A percentile compares a stretch with the other conserved stretches of the same genome.
Evolutionary conservation across 2,329 filamentous ascomycete genomes (phyloP).

Genomic region (Didymella sp.): DNA sequence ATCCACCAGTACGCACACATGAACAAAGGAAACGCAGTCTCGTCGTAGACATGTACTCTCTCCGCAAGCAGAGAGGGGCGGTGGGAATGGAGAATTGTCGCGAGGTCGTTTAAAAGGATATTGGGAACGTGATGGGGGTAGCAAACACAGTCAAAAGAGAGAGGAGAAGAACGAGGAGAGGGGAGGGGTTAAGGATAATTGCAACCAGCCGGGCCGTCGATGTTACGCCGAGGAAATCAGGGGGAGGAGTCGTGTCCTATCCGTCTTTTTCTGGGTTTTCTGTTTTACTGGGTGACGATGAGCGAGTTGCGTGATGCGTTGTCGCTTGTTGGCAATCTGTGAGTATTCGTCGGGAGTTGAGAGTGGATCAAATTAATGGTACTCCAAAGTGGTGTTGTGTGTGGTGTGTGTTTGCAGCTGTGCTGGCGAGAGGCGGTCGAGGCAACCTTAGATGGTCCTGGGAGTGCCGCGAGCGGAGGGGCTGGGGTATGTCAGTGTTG

Average conservation of each 20-base stretch:
- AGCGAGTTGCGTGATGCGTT: constrained; percentile 30
- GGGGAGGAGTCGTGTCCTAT: constrained; percentile 39
- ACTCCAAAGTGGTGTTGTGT: constrained; percentile 23
- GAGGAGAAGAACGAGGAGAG: constrained; percentile 22
- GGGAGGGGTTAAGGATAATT: constrained; percentile 28
- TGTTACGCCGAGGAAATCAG: constrained; percentile 39
- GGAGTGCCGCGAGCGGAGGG: constrained; percentile 34
- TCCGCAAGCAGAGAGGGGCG: constrained; percentile 35
- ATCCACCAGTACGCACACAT: constrained; percentile 22
- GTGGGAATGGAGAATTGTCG: constrained; percentile 20
- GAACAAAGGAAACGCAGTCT: constrained; percentile 48
- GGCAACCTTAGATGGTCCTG: constrained; percentile 37
- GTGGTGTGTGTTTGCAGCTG: constrained; percentile 27
- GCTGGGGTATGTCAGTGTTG: constrained; percentile 25
- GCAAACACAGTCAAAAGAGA: constrained; percentile 32
- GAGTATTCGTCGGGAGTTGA: constrained; percentile 25
- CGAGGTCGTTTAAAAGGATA: constrained; percentile 20
- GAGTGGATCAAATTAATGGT: constrained; percentile 25
- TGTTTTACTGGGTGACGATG: constrained; percentile 33
- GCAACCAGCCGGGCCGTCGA: constrained; percentile 32
- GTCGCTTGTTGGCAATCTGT: constrained; percentile 28
- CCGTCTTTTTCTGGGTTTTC: constrained; percentile 43
- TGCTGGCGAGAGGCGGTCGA: constrained; percentile 18
- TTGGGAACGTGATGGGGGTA: constrained; percentile 35
- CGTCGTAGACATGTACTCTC: constrained; percentile 44